Percentiles rank a stretch among this genome's conserved stretches.
Evolutionary conservation across 208 protist species (phyloP).

Genomic region (Wallacemonas sp.): DNA sequence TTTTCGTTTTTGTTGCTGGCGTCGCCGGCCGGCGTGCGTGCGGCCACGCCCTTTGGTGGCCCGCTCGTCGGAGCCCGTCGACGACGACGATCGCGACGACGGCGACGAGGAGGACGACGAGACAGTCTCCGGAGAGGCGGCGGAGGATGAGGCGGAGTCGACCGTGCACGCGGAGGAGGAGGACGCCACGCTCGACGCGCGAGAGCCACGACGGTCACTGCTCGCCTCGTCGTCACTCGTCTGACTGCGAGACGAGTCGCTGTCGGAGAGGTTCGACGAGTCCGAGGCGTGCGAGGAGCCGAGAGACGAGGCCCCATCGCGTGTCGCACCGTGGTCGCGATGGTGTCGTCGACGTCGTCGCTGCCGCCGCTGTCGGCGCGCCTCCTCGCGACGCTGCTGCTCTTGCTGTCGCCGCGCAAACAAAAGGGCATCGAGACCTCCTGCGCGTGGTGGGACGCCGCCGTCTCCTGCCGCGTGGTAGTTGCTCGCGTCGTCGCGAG

Average conservation of each 20-base stretch:
- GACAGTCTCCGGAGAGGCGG: neutral
- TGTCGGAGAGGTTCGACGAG: no score
- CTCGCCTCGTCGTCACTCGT: conserved; percentile 8
- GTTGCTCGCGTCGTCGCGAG: conserved; percentile 24
- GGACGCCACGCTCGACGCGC: no score
- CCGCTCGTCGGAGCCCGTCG: no score
- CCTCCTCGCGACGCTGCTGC: neutral
- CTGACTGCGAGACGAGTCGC: neutral
- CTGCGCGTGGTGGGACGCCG: neutral
- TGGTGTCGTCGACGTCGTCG: neutral
- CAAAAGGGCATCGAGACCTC: conserved; percentile 7
- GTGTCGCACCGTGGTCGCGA: neutral
- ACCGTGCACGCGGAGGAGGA: conserved; percentile 6
- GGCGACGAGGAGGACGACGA: neutral
- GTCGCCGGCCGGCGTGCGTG: no score
- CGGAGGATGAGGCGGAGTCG: neutral
- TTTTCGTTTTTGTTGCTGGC: no score
- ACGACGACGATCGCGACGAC: neutral
- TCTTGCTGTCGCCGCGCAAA: neutral
- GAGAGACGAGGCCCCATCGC: neutral
- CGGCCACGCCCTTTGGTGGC: no score
- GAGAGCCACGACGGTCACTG: neutral
- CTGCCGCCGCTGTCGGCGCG: neutral
- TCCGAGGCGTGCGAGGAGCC: no score
- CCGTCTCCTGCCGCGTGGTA: neutral